Base-by-base conservation (phyloP, 257 asterid species). In the Hygrophila difformis region DNA sequence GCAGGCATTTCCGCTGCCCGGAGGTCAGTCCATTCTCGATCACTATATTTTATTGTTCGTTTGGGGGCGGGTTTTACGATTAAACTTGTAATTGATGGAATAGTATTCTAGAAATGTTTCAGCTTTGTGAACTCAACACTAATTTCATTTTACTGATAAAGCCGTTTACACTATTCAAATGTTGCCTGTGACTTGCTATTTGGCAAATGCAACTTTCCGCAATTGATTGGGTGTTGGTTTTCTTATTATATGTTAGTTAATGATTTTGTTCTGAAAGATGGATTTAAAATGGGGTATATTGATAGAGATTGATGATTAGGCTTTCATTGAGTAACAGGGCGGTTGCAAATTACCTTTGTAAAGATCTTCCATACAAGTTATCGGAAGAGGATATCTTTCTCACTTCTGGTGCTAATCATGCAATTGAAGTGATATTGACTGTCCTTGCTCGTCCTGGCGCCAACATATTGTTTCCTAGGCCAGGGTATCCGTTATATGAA, bases 391-490 rank as follows among this genome's bases (percentile, higher is more conserved):
- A 82, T 37, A 65, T 78, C 51, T 62, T 56, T 35, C 39, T 82
- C 19, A 78, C 89, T 4, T 75, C 71, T 40, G 94, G 94, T 19
- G 80, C 72, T 2, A 77, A 56, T 57, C 94, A 84, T 18, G 94
- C 77, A 24, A 77, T 84, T 43, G 93, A 77, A 15, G 62, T 75
- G 39, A 7, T 77, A 42, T 5, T 77, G 51, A 57, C 81, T 0
- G 81, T 66, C 28, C 71, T 84, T 10, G 74, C 93, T 47, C 70
- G 66, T 6, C 83, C 85, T 1, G 79, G 81, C 21, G 88, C 83
- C 51, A 82, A 78, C 56, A 62, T 82, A 26, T 49, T 82, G 46
- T 61, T 82, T 34, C 89, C 89, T 13, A 64, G 71, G 47, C 94
- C 89, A 2, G 86, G 94, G 11, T 78, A 75, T 64, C 77, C 89